Evolutionary conservation across 2,329 filamentous ascomycete genomes (phyloP).

Genomic region (Monosporascus sp.): DNA sequence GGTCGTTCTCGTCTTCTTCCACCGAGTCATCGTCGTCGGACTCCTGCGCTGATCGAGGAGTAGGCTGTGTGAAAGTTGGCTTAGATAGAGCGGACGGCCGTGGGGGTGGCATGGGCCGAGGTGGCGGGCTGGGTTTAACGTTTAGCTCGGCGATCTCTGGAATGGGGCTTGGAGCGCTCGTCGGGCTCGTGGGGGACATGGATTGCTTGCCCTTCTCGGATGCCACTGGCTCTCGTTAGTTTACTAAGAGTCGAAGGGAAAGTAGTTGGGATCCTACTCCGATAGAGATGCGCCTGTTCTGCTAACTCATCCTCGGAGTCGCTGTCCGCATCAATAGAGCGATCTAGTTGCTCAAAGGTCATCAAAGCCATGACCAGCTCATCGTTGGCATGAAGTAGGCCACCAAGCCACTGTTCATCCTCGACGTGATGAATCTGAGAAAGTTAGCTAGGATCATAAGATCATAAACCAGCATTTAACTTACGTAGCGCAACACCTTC

Average conservation of each 20-base stretch:
- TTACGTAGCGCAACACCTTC: slow-evolving; percentile 76
- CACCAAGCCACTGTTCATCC: slow-evolving; percentile 85
- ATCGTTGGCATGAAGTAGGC: slow-evolving; percentile 89
- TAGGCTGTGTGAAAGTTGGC: slow-evolving; percentile 46
- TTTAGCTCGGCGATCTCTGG: slow-evolving; percentile 41
- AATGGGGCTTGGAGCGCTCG: slow-evolving; percentile 21
- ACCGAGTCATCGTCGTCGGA: slow-evolving; percentile 53
- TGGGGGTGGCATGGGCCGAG: slow-evolving; percentile 41
- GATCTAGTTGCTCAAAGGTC: slow-evolving; percentile 90
- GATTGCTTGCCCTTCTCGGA: slow-evolving; percentile 46
- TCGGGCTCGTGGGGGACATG: slow-evolving; percentile 35
- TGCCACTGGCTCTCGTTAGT: slow-evolving; percentile 40
- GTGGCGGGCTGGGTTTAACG: slow-evolving; percentile 32
- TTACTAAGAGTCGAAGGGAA: not conserved
- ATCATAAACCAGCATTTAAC: slow-evolving; percentile 18
- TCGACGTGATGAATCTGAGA: slow-evolving; percentile 79
- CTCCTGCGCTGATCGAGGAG: slow-evolving; percentile 39
- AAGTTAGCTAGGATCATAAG: slow-evolving; percentile 12
- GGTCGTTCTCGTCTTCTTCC: slow-evolving; percentile 77
- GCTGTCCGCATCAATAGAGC: slow-evolving; percentile 71
- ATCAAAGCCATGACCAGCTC: slow-evolving; percentile 91
- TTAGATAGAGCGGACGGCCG: slow-evolving; percentile 41
- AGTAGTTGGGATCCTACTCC: slow-evolving; percentile 39
- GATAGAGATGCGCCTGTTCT: slow-evolving; percentile 61
- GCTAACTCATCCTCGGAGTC: slow-evolving; percentile 65